A percentile compares a stretch with the other conserved stretches of the same genome.
Conservation (phyloP, 139 green algal genomes). For the Zygnema circumcarinatum region DNA sequence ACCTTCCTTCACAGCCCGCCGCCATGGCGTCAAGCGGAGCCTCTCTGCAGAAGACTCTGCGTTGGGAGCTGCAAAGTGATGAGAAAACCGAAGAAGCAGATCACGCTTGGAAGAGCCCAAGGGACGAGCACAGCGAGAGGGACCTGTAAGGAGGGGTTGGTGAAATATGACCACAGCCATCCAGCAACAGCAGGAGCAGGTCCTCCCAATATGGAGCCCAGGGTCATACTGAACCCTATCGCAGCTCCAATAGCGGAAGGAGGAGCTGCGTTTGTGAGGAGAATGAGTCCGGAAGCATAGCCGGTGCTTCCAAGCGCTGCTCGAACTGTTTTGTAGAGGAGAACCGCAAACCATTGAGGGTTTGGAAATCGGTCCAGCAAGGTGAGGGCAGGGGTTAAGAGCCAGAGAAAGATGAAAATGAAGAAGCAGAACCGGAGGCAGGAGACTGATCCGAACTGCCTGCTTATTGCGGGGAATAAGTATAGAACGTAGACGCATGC, state of each 20-base stretch:
- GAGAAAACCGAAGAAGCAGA: background rate
- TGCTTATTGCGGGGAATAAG: background rate
- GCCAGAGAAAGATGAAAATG: background rate
- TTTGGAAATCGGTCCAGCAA: background rate
- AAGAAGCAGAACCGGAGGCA: background rate
- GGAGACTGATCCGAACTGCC: background rate
- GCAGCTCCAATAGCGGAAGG: background rate
- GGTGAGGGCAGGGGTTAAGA: background rate
- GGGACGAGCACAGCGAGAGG: background rate
- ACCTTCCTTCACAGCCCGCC: no score
- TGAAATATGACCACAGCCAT: background rate
- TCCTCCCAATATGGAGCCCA: background rate
- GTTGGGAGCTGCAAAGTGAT: background rate
- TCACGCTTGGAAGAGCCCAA: background rate
- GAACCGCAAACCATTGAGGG: background rate
- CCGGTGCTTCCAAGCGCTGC: background rate
- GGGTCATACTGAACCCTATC: background rate
- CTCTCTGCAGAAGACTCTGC: no score
- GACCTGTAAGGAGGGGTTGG: background rate
- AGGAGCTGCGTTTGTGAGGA: background rate
- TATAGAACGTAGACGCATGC: background rate
- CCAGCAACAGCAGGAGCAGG: background rate
- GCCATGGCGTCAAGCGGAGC: no score
- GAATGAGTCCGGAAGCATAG: background rate
- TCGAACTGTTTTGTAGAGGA: background rate